Conservation (phyloP, 371 early-diverging fungal species). For the Massospora cicadina region DNA sequence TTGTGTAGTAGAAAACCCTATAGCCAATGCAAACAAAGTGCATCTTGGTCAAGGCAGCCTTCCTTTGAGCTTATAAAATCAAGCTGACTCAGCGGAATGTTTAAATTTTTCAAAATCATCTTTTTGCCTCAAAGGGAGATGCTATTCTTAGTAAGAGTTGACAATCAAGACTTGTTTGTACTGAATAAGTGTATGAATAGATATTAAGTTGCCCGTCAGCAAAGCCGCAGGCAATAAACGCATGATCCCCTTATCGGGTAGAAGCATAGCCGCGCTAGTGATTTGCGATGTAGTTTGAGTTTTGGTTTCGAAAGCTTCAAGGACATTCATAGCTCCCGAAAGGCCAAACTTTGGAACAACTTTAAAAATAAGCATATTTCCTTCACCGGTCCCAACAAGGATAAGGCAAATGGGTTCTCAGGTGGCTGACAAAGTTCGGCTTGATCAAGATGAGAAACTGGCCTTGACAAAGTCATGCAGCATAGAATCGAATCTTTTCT, state of each 20-base stretch:
- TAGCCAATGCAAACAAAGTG: not conserved
- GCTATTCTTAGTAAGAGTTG: not conserved
- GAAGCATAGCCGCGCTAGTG: not conserved
- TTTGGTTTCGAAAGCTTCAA: not conserved
- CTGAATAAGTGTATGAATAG: not conserved
- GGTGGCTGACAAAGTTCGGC: not conserved
- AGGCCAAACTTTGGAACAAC: not conserved
- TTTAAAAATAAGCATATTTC: not conserved
- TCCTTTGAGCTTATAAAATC: not conserved
- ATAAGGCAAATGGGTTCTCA: not conserved
- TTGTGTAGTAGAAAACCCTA: not conserved
- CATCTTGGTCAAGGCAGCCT: not conserved
- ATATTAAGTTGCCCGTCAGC: not conserved
- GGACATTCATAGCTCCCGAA: not conserved
- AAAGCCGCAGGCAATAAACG: not conserved
- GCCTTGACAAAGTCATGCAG: not conserved
- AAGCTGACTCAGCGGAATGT: not conserved
- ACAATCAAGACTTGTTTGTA: not conserved
- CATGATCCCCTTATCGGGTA: not conserved
- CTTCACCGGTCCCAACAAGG: not conserved
- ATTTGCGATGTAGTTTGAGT: not conserved
- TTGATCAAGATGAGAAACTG: not conserved
- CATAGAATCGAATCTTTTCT: not conserved
- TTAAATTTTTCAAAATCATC: not conserved
- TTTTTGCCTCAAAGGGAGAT: not conserved